Evolutionary conservation across 306 rosid species (phyloP).

Genomic region (Vicia faba): DNA sequence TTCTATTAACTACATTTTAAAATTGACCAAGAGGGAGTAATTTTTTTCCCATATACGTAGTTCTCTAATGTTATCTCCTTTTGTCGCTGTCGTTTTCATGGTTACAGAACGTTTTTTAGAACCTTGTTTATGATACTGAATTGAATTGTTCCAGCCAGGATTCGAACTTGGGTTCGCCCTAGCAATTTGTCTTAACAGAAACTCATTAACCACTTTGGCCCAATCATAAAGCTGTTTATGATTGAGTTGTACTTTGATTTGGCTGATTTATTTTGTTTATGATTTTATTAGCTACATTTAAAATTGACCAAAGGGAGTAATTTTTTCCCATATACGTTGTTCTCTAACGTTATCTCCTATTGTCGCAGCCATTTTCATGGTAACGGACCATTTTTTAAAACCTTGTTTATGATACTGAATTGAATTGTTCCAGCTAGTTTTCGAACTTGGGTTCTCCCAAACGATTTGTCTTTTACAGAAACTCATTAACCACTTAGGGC

Average conservation of each 20-base stretch:
- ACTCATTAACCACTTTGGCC: background rate
- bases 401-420: background rate
- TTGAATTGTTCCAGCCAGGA: background rate
- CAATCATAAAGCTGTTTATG: slow-evolving; percentile 14
- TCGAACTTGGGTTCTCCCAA: background rate
- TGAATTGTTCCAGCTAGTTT: background rate
- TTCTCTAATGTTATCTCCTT: background rate
- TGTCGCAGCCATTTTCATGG: no score
- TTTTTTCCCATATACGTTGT: slow-evolving; percentile 8
- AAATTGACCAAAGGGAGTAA: slow-evolving; percentile 28
- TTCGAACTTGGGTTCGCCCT: background rate
- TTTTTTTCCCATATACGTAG: slow-evolving; percentile 5
- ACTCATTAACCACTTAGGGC: background rate
- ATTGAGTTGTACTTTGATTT: slow-evolving; percentile 35
- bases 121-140: background rate
- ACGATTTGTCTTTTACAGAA: background rate
- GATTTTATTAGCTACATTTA: slow-evolving; percentile 29
- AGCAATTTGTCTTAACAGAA: background rate
- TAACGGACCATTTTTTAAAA: no score
- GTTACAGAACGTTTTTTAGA: no score
- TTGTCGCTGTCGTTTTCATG: background rate
- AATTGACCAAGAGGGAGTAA: slow-evolving; percentile 28
- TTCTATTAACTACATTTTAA: slow-evolving; percentile 32
- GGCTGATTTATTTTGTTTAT: slow-evolving; percentile 26
- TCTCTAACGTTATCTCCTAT: background rate